Base-by-base conservation (phyloP, 495 filamentous ascomycete species). In the Hyaloscypha variabilis region DNA sequence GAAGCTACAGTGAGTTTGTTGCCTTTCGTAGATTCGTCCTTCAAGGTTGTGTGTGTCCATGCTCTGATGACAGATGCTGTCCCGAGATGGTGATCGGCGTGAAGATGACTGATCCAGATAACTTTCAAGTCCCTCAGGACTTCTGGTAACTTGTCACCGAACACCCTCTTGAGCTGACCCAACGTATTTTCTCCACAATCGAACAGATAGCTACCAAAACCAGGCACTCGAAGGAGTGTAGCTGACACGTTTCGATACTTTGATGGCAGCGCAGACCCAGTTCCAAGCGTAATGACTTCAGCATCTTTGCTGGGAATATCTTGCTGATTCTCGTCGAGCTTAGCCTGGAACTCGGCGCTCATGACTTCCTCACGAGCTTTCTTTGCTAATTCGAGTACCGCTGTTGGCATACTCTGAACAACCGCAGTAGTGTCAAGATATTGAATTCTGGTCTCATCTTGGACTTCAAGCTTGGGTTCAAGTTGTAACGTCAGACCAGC, bases 71-170 rank as follows among this genome's bases (percentile, higher is more conserved):
- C 78, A 21, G 89, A 83, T 28, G 82, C 82, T 0, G 88, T 91
- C 31, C 95, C 95, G 23, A 98, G 84, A 71, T 99, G 95, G 76
- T 99, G 95, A 78, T 99, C 95, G 29, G 95, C 95, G 72, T 99
- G 95, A 58, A 94, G 77, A 76, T 99, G 95, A 72, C 91, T 94
- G 72, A 99, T 94, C 90, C 91, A 97, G 60, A 99, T 90, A 68
- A 86, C 83, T 42, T 90, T 91, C 28, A 99, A 80, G 64, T 97
- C 91, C 60, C 79, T 78, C 14, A 98, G 78, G 13, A 97, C 78
- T 36, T 87, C 82, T n/a, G 80, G 78, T 6, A 94, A 75, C 68
- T 92, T 81, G 5, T 81, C 77, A 3, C 81, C 80, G 69, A 88
- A 96, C 3, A 90, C 77, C 50, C 95, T 90, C 60, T 86, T 86